Conservation (phyloP, 352 stramenopile genomes). For the Pseudoperonospora humuli region DNA sequence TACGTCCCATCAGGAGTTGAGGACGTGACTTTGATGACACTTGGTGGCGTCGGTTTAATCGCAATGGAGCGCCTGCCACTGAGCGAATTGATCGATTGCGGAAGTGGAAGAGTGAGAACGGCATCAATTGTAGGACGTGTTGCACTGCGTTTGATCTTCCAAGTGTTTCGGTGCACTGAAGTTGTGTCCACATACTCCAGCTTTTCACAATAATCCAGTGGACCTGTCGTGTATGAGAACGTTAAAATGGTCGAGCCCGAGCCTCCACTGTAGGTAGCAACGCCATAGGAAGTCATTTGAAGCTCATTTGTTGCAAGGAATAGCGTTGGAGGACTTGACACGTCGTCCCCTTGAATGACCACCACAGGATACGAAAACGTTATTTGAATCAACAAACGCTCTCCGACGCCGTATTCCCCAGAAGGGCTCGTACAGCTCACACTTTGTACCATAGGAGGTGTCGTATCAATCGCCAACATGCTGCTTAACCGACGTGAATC, state of each 20-base stretch:
- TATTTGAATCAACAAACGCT: slow-evolving; percentile 42
- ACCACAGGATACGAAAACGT: slow-evolving; percentile 39
- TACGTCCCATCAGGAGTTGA: slow-evolving; percentile 37
- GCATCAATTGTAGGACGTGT: slow-evolving; percentile 45
- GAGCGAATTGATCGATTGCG: slow-evolving; percentile 33
- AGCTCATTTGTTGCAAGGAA: slow-evolving; percentile 46
- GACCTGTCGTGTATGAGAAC: slow-evolving; percentile 46
- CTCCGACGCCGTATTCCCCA: slow-evolving; percentile 55
- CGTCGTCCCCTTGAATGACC: slow-evolving; percentile 17
- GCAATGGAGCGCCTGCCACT: slow-evolving; percentile 37
- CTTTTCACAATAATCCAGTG: slow-evolving; percentile 45
- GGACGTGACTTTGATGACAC: slow-evolving; percentile 30
- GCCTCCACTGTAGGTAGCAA: slow-evolving; percentile 43
- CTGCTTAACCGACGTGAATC: slow-evolving; percentile 48
- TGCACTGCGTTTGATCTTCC: slow-evolving; percentile 32
- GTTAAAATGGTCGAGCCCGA: slow-evolving; percentile 37
- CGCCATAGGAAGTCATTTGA: slow-evolving; percentile 32
- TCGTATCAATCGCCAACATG: slow-evolving; percentile 49
- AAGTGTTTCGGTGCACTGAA: slow-evolving; percentile 29
- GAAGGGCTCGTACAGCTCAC: slow-evolving; percentile 39
- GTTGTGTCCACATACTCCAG: slow-evolving; percentile 56
- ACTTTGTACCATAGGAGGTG: slow-evolving; percentile 24
- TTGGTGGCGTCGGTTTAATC: slow-evolving; percentile 48
- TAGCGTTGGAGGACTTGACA: slow-evolving; percentile 23
- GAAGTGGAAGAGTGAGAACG: slow-evolving; percentile 33